Evolutionary conservation across 2,329 filamentous ascomycete genomes (phyloP).

Genomic region (Penicillium sp.): DNA sequence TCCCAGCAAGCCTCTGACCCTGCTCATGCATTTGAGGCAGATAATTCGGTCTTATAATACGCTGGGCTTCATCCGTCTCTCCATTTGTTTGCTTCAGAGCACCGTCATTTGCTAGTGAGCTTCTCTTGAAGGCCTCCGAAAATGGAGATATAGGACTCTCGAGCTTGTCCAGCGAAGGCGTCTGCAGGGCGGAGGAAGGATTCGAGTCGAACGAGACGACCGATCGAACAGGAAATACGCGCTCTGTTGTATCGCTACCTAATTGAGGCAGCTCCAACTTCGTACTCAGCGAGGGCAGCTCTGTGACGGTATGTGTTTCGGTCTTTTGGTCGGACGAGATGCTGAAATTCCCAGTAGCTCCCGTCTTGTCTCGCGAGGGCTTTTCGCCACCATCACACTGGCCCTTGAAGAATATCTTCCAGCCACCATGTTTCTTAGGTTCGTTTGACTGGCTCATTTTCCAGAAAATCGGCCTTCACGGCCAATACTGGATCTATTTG

Average conservation of each 20-base stretch:
- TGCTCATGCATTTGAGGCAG: conserved; percentile 11
- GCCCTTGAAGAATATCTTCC: conserved; percentile 17
- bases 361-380: conserved; percentile 6
- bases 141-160: conserved; percentile 23
- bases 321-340: conserved; percentile 23
- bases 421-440: conserved; percentile 9
- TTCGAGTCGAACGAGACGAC: conserved; percentile 68
- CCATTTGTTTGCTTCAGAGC: not conserved
- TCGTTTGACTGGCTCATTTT: conserved; percentile 12
- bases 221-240: conserved; percentile 79
- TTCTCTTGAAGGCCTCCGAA: conserved; percentile 10
- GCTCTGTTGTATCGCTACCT: conserved; percentile 49
- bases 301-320: conserved; percentile 16
- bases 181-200: conserved; percentile 26
- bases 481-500: not conserved
- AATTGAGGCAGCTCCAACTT: conserved; percentile 29
- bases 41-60: not conserved
- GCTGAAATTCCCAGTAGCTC: conserved; percentile 16
- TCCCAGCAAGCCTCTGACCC: conserved; percentile 1
- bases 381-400: conserved; percentile 10
- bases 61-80: not conserved
- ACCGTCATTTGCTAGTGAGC: not conserved
- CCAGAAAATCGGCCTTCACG: not conserved
- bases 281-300: conserved; percentile 9
- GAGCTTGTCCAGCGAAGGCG: conserved; percentile 26